These are phyloP conservation scores for Hordeum pubiflorum DNA, from an alignment of 202 grass and related monocot species.

Conservation along the genomic window DNA sequence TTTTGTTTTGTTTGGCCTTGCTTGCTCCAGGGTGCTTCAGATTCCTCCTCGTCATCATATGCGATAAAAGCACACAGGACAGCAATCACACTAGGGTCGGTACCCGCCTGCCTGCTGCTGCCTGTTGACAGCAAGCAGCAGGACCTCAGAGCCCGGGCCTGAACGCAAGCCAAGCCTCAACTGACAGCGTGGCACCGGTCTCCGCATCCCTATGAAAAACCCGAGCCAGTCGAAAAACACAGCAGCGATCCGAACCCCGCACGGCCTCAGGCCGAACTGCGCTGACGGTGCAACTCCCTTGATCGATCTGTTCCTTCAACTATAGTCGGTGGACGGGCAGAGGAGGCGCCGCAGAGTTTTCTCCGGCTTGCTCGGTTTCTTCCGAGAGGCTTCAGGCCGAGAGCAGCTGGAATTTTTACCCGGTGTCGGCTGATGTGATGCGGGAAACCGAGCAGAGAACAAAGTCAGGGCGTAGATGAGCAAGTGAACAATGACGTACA, in stretches of 20 bases:
- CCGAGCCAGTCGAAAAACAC: background rate
- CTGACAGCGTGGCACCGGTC: background rate
- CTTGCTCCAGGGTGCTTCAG: slow-evolving; percentile 36
- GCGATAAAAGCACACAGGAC: no score
- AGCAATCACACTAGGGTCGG: background rate
- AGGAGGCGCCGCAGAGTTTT: background rate
- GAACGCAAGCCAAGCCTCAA: background rate
- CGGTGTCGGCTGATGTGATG: background rate
- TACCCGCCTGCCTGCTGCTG: background rate
- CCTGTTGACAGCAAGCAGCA: background rate
- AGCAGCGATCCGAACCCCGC: background rate
- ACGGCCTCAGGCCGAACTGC: background rate
- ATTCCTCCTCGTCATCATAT: background rate
- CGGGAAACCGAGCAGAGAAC: background rate
- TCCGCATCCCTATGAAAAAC: background rate
- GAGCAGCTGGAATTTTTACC: background rate
- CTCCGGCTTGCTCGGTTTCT: background rate
- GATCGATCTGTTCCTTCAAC: background rate
- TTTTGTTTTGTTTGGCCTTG: slow-evolving; percentile 11
- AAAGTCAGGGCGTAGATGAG: background rate
- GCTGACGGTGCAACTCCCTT: background rate
- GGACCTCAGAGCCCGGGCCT: background rate
- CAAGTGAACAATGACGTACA: background rate
- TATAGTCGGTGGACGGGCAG: background rate
- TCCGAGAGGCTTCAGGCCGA: background rate